These are phyloP conservation scores for Suhomyces faveliae DNA, from an alignment of 805 yeast genomes.

Conservation along the genomic window DNA sequence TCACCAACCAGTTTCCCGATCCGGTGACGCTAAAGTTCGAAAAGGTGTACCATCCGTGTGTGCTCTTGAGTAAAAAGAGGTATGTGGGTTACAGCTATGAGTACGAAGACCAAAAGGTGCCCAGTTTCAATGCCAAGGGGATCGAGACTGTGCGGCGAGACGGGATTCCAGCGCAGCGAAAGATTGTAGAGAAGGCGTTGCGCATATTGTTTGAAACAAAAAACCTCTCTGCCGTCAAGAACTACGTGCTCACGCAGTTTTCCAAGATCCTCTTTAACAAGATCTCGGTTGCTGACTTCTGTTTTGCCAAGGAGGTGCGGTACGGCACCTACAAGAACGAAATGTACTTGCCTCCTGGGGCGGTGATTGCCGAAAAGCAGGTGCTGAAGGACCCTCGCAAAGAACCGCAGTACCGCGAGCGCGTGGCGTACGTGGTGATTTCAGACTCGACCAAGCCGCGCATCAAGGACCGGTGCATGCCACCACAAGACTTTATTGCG, in stretches of 20 bases:
- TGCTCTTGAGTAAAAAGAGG: constrained; percentile 80
- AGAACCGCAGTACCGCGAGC: constrained; percentile 83
- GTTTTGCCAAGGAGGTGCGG: constrained; percentile 88
- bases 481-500: constrained; percentile 72
- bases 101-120: constrained; percentile 47
- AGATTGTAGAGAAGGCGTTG: constrained; percentile 69
- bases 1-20: constrained; percentile 69
- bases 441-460: constrained; percentile 54
- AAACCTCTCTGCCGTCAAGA: constrained; percentile 69
- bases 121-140: constrained; percentile 92
- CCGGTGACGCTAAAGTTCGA: constrained; percentile 87
- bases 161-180: constrained; percentile 90
- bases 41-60: constrained; percentile 86
- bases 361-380: constrained; percentile 66
- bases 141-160: constrained; percentile 93
- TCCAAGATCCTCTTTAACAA: constrained; percentile 59
- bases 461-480: constrained; percentile 71
- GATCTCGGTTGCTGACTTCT: constrained; percentile 74
- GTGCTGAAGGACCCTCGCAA: constrained; percentile 65
- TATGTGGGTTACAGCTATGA: constrained; percentile 88
- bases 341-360: constrained; percentile 84
- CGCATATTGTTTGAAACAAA: constrained; percentile 67
- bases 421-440: constrained; percentile 83
- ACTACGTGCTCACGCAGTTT: constrained; percentile 65
- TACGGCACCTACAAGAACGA: constrained; percentile 79